Percentiles rank a stretch among this genome's conserved stretches.
Conservation (phyloP, 208 protist species). For the Leishmania martiniquensis region DNA sequence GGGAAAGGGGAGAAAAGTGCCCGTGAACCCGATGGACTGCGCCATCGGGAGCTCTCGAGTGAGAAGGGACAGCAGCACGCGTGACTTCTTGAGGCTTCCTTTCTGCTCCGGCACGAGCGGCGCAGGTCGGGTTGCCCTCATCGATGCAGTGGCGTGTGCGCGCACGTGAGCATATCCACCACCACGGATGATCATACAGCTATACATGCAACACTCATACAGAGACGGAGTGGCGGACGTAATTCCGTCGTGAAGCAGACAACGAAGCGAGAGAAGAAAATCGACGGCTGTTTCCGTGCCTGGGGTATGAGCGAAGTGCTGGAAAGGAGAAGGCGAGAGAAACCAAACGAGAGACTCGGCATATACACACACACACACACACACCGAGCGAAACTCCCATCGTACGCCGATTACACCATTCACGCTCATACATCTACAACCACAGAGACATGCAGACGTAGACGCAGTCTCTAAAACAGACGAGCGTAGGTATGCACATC, state of each 20-base stretch:
- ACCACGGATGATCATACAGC: neutral
- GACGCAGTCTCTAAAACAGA: too few species aligned
- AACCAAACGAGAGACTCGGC: too few species aligned
- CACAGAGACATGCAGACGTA: neutral
- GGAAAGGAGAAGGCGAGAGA: too few species aligned
- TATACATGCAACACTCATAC: neutral
- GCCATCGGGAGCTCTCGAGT: too few species aligned
- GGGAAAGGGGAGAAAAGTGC: too few species aligned
- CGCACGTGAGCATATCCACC: neutral
- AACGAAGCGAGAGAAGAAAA: neutral
- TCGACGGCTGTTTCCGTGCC: too few species aligned
- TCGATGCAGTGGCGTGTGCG: neutral
- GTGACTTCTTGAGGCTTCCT: too few species aligned
- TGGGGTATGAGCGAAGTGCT: too few species aligned
- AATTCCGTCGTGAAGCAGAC: neutral
- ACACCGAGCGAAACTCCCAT: too few species aligned
- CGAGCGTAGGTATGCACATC: neutral
- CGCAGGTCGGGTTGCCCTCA: neutral
- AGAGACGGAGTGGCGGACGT: neutral
- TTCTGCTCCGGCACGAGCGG: neutral
- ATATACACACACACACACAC: neutral
- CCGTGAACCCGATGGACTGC: too few species aligned
- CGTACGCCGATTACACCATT: too few species aligned
- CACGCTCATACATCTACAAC: neutral
- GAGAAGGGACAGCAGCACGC: too few species aligned